A percentile compares a stretch with the other conserved stretches of the same genome.
phyloP scores from a whole-genome alignment of 2,329 filamentous ascomycete species.

The Mycogone perniciosa region DNA sequence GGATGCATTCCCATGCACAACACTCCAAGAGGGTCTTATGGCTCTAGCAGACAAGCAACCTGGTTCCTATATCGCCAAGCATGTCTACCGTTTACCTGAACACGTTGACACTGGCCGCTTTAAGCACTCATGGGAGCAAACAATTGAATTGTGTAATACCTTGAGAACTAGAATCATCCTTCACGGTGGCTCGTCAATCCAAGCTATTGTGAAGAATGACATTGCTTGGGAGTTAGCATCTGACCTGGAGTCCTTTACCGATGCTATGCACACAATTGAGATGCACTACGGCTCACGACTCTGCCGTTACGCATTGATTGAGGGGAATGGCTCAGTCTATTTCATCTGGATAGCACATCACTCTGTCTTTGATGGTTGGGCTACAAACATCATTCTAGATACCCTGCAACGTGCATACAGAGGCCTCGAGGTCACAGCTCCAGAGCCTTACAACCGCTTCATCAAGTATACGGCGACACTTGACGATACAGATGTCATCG shows the following conservation, averaged over 20 bases:
- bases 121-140: slow-evolving; percentile 11
- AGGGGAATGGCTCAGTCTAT: not conserved
- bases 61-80: slow-evolving; percentile 30
- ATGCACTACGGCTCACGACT: not conserved
- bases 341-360: slow-evolving; percentile 6
- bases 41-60: slow-evolving; percentile 24
- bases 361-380: slow-evolving; percentile 6
- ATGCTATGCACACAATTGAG: not conserved
- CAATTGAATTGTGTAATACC: not conserved
- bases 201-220: slow-evolving; percentile 8
- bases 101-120: slow-evolving; percentile 14
- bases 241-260: not conserved
- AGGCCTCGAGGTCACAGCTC: not conserved
- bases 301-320: not conserved
- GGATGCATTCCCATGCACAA: slow-evolving; percentile 4
- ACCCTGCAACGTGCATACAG: not conserved
- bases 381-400: not conserved
- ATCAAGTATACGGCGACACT: not conserved
- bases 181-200: slow-evolving; percentile 1
- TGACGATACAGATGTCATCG: slow-evolving; percentile 1
- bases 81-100: slow-evolving; percentile 17
- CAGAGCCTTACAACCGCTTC: slow-evolving; percentile 3
- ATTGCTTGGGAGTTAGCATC: not conserved
- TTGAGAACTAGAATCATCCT: slow-evolving; percentile 10
- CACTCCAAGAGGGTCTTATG: slow-evolving; percentile 33